Evolutionary conservation across 2,329 filamentous ascomycete species (phyloP).

Genomic region (Periconia digitata): DNA sequence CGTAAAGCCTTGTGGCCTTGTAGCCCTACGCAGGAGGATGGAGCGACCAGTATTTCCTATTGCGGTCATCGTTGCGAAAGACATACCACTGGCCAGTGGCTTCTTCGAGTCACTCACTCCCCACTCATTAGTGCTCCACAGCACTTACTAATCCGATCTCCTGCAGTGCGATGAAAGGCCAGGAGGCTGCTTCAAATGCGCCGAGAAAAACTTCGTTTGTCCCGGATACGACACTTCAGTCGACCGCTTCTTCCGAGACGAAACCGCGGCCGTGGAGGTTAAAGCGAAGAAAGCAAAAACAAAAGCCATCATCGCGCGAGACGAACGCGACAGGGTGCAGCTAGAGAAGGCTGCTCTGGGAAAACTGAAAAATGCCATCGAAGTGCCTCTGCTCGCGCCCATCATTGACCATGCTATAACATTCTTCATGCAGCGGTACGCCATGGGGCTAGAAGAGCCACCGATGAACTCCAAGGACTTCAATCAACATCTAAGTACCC

Average conservation of each 20-base stretch:
- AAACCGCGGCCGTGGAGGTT: conserved; percentile 26
- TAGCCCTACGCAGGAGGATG: too few relatives aligned
- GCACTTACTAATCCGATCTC: background rate
- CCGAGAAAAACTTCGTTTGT: conserved; percentile 23
- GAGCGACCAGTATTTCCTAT: too few relatives aligned
- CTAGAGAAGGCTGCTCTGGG: conserved; percentile 2
- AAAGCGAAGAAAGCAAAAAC: conserved; percentile 34
- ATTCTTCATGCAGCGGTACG: conserved; percentile 36
- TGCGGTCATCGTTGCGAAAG: too few relatives aligned
- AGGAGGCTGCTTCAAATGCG: conserved; percentile 30
- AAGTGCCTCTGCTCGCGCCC: conserved; percentile 17
- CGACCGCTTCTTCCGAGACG: conserved; percentile 35
- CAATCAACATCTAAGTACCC: conserved; percentile 26
- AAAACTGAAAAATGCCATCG: conserved; percentile 14
- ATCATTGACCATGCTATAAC: conserved; percentile 34
- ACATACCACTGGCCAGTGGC: too few relatives aligned
- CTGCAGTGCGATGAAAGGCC: conserved; percentile 34
- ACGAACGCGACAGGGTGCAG: conserved; percentile 11
- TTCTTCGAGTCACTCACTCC: background rate
- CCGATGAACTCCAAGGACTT: conserved; percentile 24
- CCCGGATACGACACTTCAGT: conserved; percentile 34
- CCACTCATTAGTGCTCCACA: background rate
- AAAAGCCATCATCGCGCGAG: conserved; percentile 30
- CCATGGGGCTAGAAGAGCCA: conserved; percentile 30
- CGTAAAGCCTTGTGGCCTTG: too few relatives aligned